A percentile compares a stretch with the other conserved stretches of the same genome.
phyloP scores from a whole-genome alignment of 2,329 filamentous ascomycete species.

The Chaetothyriales sp. region DNA sequence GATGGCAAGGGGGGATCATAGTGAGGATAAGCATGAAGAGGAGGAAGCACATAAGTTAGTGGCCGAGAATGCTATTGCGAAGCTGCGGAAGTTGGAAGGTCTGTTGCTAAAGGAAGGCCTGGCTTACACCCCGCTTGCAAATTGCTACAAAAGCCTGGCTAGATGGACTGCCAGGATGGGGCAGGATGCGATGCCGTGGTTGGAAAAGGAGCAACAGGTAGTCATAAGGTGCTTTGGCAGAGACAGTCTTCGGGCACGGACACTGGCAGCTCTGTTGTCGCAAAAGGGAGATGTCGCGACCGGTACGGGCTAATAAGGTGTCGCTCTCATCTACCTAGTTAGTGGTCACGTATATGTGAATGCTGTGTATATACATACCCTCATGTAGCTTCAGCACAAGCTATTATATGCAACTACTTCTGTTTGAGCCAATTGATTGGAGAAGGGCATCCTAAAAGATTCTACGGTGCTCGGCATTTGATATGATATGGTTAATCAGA shows the following conservation, averaged over 20 bases:
- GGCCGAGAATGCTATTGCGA: conserved; percentile 1
- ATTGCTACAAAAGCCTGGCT: conserved; percentile 12
- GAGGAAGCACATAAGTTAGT: neutral
- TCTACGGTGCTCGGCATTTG: too few relatives aligned
- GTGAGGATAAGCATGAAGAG: neutral
- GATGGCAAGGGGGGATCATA: neutral
- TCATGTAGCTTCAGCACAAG: too few relatives aligned
- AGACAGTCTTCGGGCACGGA: conserved; percentile 1
- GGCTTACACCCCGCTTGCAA: conserved; percentile 9
- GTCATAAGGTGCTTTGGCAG: conserved; percentile 8
- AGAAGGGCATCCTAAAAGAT: too few relatives aligned
- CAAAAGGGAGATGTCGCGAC: neutral
- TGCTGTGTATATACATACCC: too few relatives aligned
- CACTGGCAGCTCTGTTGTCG: neutral
- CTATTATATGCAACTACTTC: too few relatives aligned
- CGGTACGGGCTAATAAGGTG: too few relatives aligned
- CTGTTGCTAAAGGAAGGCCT: conserved; percentile 14
- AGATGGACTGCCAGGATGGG: conserved; percentile 11
- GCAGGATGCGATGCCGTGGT: conserved; percentile 6
- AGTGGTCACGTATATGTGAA: too few relatives aligned
- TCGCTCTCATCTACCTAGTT: too few relatives aligned
- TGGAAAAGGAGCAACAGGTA: conserved; percentile 6
- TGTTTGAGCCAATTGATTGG: too few relatives aligned
- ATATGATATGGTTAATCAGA: too few relatives aligned
- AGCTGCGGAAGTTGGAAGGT: conserved; percentile 6